Evolutionary conservation across 2,329 filamentous ascomycete species (phyloP), one percentile per base, ranked within the genome.

Genomic region (Xylariales sp.): DNA sequence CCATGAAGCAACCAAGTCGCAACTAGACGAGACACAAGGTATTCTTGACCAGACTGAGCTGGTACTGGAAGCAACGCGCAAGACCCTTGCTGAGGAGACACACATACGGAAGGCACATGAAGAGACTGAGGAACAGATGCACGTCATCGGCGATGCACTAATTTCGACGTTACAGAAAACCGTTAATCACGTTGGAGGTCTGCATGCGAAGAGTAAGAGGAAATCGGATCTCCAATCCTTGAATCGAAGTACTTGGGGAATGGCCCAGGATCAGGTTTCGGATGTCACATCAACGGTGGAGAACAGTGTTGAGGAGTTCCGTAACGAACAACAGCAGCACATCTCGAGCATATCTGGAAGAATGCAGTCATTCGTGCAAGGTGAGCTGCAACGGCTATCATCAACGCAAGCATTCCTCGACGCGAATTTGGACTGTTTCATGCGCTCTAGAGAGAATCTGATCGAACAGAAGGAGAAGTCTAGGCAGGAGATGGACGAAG

Each of bases 41-140:
- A 71, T 95, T 4, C 73, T 97, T 10, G 86, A 91, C 45, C 87
- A 95, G 62, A 96, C 90, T 0, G 91, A 97, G 53, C 76, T 86
- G 24, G 84, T 95, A 12, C 71, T 98, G 7, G 74, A 78, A 11
- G 80, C 86, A 37, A 95, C 91, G 1, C 81, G 82, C 36, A 80
- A 84, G 51, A 80, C 74, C 15, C 74, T 98, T 5, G 79, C 79
- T 1, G 88, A 95, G 50, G 93, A 98, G 63, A 84, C 78, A 0
- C 69, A 80, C 39, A 64, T 96, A 9, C 80, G 90, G 18, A 84
- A 86, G 61, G 91, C 91, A 1, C 89, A 98, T 58, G 76, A 95
- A 58, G 71, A 82, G 46, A 97, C 93, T 0, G 93, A 98, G 59
- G 74, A 79, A 48, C 77, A 85, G 55, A 79, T 98, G 28, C 78